These are phyloP conservation scores for sorghum (Sorghum bicolor) DNA, from an alignment of 176 grass and related monocot genomes.

Conservation along the genomic window Sorghum_bicolor_NCBIv3 NC_012875.2:55693501-55694000, in stretches of 20 bases:
- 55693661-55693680: not conserved
- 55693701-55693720: too few species aligned
- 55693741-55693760: too few species aligned
- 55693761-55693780: too few species aligned
- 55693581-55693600: not conserved
- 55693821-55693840: too few species aligned
- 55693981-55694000: not conserved
- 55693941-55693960: not conserved
- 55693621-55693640: not conserved
- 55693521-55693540: not conserved
- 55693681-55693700: not conserved
- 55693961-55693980: not conserved
- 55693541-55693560: not conserved
- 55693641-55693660: not conserved
- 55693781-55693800: too few species aligned
- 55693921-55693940: too few species aligned
- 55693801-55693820: too few species aligned
- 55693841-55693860: too few species aligned
- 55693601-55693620: not conserved
- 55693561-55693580: not conserved
- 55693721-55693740: too few species aligned
- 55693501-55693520: not conserved
- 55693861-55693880: too few species aligned
- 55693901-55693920: too few species aligned
- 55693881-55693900: too few species aligned